Conservation (phyloP, 768 basidiomycete genomes). For the Suillus subluteus region DNA sequence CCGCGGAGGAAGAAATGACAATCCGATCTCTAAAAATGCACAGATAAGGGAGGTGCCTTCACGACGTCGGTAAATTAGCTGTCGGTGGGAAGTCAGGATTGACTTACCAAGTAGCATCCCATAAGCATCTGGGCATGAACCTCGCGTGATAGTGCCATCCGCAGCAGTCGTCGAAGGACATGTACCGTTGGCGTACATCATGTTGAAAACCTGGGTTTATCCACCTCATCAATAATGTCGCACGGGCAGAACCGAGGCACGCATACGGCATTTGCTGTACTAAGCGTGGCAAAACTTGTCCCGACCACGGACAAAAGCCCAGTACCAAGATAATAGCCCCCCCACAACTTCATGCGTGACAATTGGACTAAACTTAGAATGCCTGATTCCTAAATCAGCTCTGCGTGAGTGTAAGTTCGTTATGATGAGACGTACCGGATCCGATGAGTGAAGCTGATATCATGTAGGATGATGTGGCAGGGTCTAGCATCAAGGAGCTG, state of each 20-base stretch:
- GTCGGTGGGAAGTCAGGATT: background rate
- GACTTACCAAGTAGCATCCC: slow-evolving; percentile 70
- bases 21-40: slow-evolving; percentile 77
- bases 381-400: slow-evolving; percentile 43
- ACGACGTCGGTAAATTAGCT: background rate
- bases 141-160: slow-evolving; percentile 62
- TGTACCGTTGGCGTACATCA: slow-evolving; percentile 79
- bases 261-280: slow-evolving; percentile 68
- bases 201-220: slow-evolving; percentile 60
- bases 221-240: background rate
- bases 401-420: background rate
- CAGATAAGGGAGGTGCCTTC: slow-evolving; percentile 77
- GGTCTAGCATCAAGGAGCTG: slow-evolving; percentile 59
- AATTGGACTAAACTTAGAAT: slow-evolving; percentile 81
- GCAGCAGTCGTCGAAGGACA: slow-evolving; percentile 61
- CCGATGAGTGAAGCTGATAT: slow-evolving; percentile 81
- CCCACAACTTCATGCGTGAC: slow-evolving; percentile 64
- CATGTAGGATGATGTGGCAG: slow-evolving; percentile 69
- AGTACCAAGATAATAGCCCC: slow-evolving; percentile 74
- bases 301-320: slow-evolving; percentile 83
- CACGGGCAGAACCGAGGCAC: background rate
- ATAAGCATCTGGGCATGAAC: slow-evolving; percentile 78
- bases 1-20: slow-evolving; percentile 74
- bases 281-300: slow-evolving; percentile 78
- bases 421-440: slow-evolving; percentile 54